These are phyloP conservation scores for Aspergillus pseudotamarii DNA, from an alignment of 2,329 filamentous ascomycete genomes.

Conservation along the genomic window DNA sequence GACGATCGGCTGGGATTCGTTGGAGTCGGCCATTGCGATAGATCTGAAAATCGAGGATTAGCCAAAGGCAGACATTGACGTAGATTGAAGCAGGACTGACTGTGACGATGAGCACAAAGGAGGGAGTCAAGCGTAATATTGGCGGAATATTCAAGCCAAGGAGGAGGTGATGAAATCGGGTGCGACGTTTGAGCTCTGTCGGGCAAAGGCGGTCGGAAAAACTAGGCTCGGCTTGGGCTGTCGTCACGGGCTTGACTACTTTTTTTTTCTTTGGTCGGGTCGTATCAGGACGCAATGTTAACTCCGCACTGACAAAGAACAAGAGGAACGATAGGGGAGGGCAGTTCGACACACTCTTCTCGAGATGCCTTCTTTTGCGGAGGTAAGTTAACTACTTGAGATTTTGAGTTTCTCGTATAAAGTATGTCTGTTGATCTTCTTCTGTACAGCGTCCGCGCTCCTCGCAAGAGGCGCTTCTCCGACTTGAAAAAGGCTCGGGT, in stretches of 20 bases:
- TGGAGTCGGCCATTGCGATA: constrained; percentile 59
- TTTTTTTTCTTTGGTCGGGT: constrained; percentile 25
- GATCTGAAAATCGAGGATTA: constrained; percentile 25
- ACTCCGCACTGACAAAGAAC: constrained; percentile 7
- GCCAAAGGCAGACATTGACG: neutral
- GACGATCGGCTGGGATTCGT: constrained; percentile 63
- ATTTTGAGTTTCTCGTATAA: constrained; percentile 6
- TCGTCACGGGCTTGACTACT: constrained; percentile 17
- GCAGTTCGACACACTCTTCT: constrained; percentile 15
- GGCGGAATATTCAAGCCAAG: constrained; percentile 26
- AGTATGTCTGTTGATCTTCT: constrained; percentile 14
- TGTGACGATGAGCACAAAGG: constrained; percentile 19
- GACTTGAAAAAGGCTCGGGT: constrained; percentile 47
- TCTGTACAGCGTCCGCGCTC: constrained; percentile 38
- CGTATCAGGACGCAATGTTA: constrained; percentile 5
- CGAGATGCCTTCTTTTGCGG: constrained; percentile 39
- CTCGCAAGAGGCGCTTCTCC: constrained; percentile 48
- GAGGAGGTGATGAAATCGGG: constrained; percentile 22
- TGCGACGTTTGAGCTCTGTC: constrained; percentile 28
- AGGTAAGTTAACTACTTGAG: constrained; percentile 32
- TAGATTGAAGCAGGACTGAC: constrained; percentile 16
- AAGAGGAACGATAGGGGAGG: neutral
- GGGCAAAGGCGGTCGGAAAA: constrained; percentile 44
- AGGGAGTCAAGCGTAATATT: constrained; percentile 20
- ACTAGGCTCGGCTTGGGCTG: constrained; percentile 28